Conservation (phyloP, 768 basidiomycete genomes). For the Agrocybe chaxingu region DNA sequence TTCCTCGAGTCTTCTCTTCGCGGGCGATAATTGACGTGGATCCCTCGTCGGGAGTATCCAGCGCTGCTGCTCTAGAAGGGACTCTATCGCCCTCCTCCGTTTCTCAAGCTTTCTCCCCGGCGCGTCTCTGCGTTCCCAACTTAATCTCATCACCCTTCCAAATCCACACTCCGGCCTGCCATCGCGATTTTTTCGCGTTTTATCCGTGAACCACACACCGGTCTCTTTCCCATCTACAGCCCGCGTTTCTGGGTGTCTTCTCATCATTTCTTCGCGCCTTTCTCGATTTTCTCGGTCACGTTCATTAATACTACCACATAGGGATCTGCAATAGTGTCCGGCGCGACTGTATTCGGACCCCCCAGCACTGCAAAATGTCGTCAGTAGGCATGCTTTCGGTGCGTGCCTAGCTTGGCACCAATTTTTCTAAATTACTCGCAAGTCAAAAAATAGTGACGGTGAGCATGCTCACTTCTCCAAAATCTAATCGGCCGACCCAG, state of each 20-base stretch:
- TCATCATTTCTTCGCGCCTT: background rate
- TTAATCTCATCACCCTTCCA: slow-evolving; percentile 16
- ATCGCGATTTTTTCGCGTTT: slow-evolving; percentile 35
- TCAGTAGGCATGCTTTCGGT: background rate
- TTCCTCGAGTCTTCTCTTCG: background rate
- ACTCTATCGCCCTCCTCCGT: background rate
- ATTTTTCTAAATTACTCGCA: slow-evolving; percentile 2
- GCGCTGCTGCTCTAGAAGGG: background rate
- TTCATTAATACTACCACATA: background rate
- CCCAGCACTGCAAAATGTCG: background rate
- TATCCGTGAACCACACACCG: background rate
- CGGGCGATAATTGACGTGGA: background rate
- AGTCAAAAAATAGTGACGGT: slow-evolving; percentile 13
- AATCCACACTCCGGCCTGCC: slow-evolving; percentile 13
- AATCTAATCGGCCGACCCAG: background rate
- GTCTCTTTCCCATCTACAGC: background rate
- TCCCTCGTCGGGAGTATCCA: background rate
- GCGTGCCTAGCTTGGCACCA: slow-evolving; percentile 8
- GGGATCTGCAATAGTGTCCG: slow-evolving; percentile 2
- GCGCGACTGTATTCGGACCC: background rate
- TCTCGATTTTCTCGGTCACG: too few species aligned
- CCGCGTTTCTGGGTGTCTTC: background rate
- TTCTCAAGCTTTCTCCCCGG: slow-evolving; percentile 7
- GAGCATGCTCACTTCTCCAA: slow-evolving; percentile 3
- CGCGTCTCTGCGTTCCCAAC: slow-evolving; percentile 2